These are phyloP conservation scores for Talaromyces funiculosus DNA, from an alignment of 2,329 filamentous ascomycete genomes.

Conservation along the genomic window DNA sequence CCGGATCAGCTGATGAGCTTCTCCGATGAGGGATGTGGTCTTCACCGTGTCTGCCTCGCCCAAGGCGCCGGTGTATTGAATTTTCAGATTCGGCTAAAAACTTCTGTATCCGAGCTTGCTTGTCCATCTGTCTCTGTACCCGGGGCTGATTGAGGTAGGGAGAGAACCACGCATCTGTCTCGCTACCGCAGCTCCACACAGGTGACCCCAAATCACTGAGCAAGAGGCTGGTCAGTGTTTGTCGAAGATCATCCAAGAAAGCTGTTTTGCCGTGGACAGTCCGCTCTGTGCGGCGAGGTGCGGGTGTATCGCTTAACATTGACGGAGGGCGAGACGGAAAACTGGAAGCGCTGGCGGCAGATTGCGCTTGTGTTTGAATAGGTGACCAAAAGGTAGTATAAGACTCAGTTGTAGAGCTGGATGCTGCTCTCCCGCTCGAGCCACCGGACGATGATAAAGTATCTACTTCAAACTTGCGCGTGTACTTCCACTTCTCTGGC, in stretches of 20 bases:
- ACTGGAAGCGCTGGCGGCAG: slow-evolving; percentile 58
- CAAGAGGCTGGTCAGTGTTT: slow-evolving; percentile 74
- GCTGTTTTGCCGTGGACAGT: slow-evolving; percentile 62
- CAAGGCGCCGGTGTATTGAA: slow-evolving; percentile 22
- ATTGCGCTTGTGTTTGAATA: slow-evolving; percentile 63
- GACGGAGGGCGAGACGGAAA: slow-evolving; percentile 44
- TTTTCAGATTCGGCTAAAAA: slow-evolving; percentile 36
- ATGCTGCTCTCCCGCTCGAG: slow-evolving; percentile 62
- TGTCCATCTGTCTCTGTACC: slow-evolving; percentile 36
- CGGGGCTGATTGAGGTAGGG: slow-evolving; percentile 48
- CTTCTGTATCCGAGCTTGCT: slow-evolving; percentile 32
- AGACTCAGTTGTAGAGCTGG: slow-evolving; percentile 64
- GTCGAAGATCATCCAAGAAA: slow-evolving; percentile 73
- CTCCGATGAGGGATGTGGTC: slow-evolving; percentile 21
- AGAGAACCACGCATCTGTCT: slow-evolving; percentile 83
- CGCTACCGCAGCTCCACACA: slow-evolving; percentile 81
- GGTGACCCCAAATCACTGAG: slow-evolving; percentile 84
- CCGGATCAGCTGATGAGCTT: slow-evolving; percentile 30
- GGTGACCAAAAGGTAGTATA: slow-evolving; percentile 84
- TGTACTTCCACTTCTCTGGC: slow-evolving; percentile 58
- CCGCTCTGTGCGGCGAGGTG: slow-evolving; percentile 29
- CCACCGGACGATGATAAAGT: slow-evolving; percentile 52
- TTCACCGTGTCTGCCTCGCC: slow-evolving; percentile 17
- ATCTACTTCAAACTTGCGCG: slow-evolving; percentile 57
- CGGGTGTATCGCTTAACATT: slow-evolving; percentile 35